Percentiles rank a stretch among this genome's conserved stretches.
These are phyloP conservation scores for Didymellaceae sp. DNA, from an alignment of 2,329 filamentous ascomycete species.

Conservation along the genomic window DNA sequence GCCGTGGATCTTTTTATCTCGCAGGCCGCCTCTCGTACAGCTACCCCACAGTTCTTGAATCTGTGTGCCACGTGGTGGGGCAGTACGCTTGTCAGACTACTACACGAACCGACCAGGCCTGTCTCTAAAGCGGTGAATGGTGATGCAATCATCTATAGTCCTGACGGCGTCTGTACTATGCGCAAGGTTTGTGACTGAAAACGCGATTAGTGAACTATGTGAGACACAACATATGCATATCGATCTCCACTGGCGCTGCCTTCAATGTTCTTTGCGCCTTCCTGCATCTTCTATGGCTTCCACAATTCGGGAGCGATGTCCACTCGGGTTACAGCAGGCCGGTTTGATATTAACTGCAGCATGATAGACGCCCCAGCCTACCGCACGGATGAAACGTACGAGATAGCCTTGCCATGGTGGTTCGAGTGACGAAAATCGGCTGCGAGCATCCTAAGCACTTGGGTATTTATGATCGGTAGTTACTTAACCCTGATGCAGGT, in stretches of 20 bases:
- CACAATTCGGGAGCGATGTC: conserved; percentile 24
- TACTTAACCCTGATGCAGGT: conserved; percentile 41
- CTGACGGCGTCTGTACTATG: no score
- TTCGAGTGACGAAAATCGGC: conserved; percentile 38
- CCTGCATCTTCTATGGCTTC: conserved; percentile 35
- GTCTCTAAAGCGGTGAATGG: conserved; percentile 10
- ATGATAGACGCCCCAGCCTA: conserved; percentile 32
- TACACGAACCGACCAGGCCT: conserved; percentile 1
- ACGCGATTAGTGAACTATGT: no score
- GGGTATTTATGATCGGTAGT: conserved; percentile 29
- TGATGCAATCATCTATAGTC: not conserved
- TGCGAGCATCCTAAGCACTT: conserved; percentile 24
- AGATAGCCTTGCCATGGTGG: conserved; percentile 21
- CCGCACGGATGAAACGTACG: conserved; percentile 22
- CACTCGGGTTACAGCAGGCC: conserved; percentile 31
- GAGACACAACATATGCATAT: not conserved
- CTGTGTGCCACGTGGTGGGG: conserved; percentile 10
- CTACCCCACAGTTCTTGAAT: conserved; percentile 3
- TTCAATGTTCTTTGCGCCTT: conserved; percentile 18
- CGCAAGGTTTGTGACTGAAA: no score
- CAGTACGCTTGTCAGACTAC: conserved; percentile 8
- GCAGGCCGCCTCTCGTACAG: not conserved
- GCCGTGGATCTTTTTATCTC: not conserved
- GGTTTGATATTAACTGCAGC: conserved; percentile 32
- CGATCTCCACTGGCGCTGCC: conserved; percentile 1